Evolutionary conservation across 352 stramenopile species (phyloP).

Genomic region (Globisporangium irregulare): DNA sequence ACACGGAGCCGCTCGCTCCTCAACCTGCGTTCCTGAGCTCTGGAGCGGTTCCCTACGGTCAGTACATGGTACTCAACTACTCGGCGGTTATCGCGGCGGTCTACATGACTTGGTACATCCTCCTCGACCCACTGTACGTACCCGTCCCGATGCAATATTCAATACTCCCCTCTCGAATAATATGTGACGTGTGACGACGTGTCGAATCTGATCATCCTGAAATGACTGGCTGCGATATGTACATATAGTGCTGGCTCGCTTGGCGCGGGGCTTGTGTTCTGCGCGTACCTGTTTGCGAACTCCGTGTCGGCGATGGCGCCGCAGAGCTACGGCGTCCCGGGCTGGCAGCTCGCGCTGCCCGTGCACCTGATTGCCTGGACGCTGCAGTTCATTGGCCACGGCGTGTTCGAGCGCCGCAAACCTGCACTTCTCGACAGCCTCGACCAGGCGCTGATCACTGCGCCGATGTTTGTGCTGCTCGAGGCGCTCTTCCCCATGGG

Average conservation of each 20-base stretch:
- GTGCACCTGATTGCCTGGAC: conserved; percentile 70
- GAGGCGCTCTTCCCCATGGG: conserved; percentile 76
- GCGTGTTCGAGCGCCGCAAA: conserved; percentile 81
- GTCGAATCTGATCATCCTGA: neutral
- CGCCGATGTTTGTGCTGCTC: conserved; percentile 86
- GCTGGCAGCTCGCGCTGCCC: conserved; percentile 51
- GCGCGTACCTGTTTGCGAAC: conserved; percentile 57
- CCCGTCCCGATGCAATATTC: neutral
- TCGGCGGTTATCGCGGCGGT: conserved; percentile 46
- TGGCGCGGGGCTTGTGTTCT: conserved; percentile 47
- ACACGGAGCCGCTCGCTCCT: conserved; percentile 31
- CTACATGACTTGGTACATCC: conserved; percentile 84
- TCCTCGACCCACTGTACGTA: conserved; percentile 48
- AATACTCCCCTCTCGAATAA: neutral
- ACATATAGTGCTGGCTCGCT: conserved; percentile 41
- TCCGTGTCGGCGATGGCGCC: conserved; percentile 42
- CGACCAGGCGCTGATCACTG: conserved; percentile 76
- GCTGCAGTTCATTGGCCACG: conserved; percentile 84
- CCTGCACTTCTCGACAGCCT: conserved; percentile 83
- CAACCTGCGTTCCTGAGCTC: conserved; percentile 22
- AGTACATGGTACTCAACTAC: conserved; percentile 67
- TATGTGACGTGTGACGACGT: neutral
- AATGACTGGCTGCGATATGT: conserved; percentile 6
- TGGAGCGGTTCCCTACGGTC: conserved; percentile 25
- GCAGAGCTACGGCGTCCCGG: conserved; percentile 30